Conservation (phyloP, 2,329 filamentous ascomycete genomes). For the Diaporthe longicolla region DNA sequence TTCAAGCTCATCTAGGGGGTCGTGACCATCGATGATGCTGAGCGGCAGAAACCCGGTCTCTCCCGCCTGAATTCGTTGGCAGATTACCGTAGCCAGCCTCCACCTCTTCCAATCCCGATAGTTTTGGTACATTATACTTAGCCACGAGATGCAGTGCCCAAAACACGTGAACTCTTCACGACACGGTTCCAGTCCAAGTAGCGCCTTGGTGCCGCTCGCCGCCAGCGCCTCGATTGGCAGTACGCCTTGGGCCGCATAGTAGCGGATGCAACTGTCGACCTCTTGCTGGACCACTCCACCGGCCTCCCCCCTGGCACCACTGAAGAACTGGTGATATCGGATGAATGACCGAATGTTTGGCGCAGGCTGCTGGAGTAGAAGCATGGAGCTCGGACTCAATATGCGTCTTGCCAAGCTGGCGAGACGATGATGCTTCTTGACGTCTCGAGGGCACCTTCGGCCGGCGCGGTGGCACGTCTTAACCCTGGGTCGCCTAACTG, state of each 20-base stretch:
- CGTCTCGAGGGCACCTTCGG: neutral
- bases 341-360: neutral
- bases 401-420: neutral
- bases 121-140: neutral
- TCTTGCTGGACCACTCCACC: neutral
- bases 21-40: neutral
- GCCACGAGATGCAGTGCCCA: neutral
- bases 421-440: neutral
- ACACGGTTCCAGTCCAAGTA: neutral
- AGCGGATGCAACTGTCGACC: neutral
- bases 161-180: neutral
- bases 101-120: slow-evolving; percentile 5
- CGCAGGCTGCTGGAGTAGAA: neutral
- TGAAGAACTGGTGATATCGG: neutral
- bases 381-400: neutral
- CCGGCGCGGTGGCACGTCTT: neutral
- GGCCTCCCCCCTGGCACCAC: too few species aligned
- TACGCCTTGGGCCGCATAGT: neutral
- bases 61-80: neutral
- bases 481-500: too few species aligned
- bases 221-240: neutral
- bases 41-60: neutral
- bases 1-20: neutral
- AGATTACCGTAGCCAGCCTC: neutral
- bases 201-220: neutral